Evolutionary conservation across 306 rosid species (phyloP), one percentile per base, ranked within the genome.

Genomic region (Oemleria cerasiformis): DNA sequence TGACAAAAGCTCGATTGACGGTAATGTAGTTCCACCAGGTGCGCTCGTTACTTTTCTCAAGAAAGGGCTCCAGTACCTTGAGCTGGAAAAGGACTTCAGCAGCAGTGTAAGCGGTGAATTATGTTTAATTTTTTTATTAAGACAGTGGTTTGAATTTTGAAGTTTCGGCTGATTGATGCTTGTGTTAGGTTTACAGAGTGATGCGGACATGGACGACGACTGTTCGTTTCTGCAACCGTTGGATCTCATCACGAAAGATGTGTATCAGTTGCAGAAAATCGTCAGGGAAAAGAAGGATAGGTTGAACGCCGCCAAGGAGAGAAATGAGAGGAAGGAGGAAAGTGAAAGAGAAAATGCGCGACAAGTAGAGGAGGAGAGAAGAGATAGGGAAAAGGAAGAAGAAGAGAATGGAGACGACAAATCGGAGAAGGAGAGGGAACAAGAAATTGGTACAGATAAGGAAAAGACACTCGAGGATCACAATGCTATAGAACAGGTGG

Each of bases 31-130:
- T 63, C 93, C 90, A 21, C 90, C 93, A 0, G 88, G 87, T 40
- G 93, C 93, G 8, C 93, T 88, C 62, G 77, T 88, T 68, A 84
- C 87, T 43, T 86, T 84, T 43, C 50, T 86, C 36, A 90, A 86
- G 74, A 88, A 86, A 70, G 93, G 93, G 54, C 77, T 88, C 73
- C 93, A 82, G 63, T 86, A 84, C 80, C 82, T 88, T 56, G 93
- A 86, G 81, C 75, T 88, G 64, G 93, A 88, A 45, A 88, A 90
- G 21, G 83, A 88, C 75, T 78, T 84, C 81, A 83, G 83, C 73
- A 83, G 85, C 53, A 73, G 75, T 66, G 93, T 88, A 81, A 85
- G 88, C 5, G 12, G 6, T 2, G 5, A 30, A 30, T 30, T 30
- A 30, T 13, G 36, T 17, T 21, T 10, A 14, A 11, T 43, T 44